Evolutionary conservation across 257 asterid genomes (phyloP).

Genomic region (Linaria vulgaris): DNA sequence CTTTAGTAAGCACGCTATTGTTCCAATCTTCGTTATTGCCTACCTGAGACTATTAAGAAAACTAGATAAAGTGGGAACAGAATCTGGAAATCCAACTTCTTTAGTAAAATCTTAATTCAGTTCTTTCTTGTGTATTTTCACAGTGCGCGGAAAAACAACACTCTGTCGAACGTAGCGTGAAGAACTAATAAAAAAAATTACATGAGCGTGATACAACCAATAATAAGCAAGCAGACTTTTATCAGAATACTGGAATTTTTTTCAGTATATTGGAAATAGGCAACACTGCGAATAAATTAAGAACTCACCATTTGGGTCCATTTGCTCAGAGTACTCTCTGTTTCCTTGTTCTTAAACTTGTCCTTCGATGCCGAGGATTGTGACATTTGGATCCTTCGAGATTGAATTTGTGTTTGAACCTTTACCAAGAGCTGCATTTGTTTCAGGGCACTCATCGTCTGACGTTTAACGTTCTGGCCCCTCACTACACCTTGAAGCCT

Average conservation of each 20-base stretch:
- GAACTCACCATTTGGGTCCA: conserved; percentile 60
- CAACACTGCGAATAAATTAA: too few relatives aligned
- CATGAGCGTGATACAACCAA: too few relatives aligned
- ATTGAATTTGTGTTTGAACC: conserved; percentile 83
- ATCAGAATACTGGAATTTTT: too few relatives aligned
- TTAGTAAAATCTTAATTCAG: too few relatives aligned
- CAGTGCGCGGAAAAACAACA: too few relatives aligned
- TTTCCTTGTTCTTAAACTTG: conserved; percentile 53
- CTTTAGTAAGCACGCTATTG: conserved; percentile 74
- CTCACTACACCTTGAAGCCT: conserved; percentile 94
- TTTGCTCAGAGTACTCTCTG: conserved; percentile 63
- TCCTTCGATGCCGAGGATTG: too few relatives aligned
- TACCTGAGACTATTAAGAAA: conserved; percentile 54
- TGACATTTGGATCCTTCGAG: conserved; percentile 74
- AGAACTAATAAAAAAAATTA: too few relatives aligned
- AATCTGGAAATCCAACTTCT: background rate
- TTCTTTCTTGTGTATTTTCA: too few relatives aligned
- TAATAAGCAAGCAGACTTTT: too few relatives aligned
- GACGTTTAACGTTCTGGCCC: conserved; percentile 69
- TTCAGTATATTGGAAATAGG: too few relatives aligned
- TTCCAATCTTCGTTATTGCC: conserved; percentile 74
- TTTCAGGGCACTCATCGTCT: conserved; percentile 78
- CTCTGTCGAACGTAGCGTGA: too few relatives aligned
- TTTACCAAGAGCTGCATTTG: conserved; percentile 88
- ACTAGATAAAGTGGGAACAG: conserved; percentile 10